Percentiles rank a stretch among this genome's conserved stretches.
phyloP scores from a whole-genome alignment of 352 stramenopile genomes.

The Hyaloperonospora arabidopsidis region DNA sequence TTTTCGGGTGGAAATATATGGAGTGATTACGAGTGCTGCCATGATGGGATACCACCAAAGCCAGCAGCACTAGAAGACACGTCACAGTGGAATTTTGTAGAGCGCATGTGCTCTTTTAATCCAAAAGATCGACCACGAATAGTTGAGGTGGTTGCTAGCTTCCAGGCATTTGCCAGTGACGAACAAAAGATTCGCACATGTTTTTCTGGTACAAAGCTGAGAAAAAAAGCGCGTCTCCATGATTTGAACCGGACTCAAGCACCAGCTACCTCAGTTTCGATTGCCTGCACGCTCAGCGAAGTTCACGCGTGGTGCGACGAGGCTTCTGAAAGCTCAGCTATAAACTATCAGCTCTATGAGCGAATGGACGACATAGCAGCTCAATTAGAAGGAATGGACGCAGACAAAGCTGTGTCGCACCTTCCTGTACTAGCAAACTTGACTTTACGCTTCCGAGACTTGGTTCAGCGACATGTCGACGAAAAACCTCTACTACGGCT shows the following conservation, averaged over 20 bases:
- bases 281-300: constrained; percentile 19
- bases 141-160: constrained; percentile 20
- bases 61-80: constrained; percentile 12
- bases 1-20: constrained; percentile 21
- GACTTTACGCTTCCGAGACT: constrained; percentile 20
- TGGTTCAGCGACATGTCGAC: constrained; percentile 23
- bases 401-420: constrained; percentile 1
- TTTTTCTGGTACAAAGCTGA: constrained; percentile 7
- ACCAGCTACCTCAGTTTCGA: constrained; percentile 14
- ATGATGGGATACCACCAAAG: constrained; percentile 6
- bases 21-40: not conserved
- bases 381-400: constrained; percentile 12
- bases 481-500: constrained; percentile 20
- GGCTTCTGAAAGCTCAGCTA: constrained; percentile 18
- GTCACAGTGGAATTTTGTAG: constrained; percentile 25
- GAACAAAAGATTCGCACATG: constrained; percentile 14
- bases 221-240: constrained; percentile 8
- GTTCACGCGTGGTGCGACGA: constrained; percentile 27
- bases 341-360: constrained; percentile 27
- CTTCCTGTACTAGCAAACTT: constrained; percentile 12
- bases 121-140: constrained; percentile 14
- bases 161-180: constrained; percentile 24
- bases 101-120: constrained; percentile 23
- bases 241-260: constrained; percentile 8
- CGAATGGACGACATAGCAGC: constrained; percentile 21